A percentile compares a stretch with the other conserved stretches of the same genome.
These are phyloP conservation scores for Daedaleopsis nitida DNA, from an alignment of 768 basidiomycete genomes.

Conservation along the genomic window DNA sequence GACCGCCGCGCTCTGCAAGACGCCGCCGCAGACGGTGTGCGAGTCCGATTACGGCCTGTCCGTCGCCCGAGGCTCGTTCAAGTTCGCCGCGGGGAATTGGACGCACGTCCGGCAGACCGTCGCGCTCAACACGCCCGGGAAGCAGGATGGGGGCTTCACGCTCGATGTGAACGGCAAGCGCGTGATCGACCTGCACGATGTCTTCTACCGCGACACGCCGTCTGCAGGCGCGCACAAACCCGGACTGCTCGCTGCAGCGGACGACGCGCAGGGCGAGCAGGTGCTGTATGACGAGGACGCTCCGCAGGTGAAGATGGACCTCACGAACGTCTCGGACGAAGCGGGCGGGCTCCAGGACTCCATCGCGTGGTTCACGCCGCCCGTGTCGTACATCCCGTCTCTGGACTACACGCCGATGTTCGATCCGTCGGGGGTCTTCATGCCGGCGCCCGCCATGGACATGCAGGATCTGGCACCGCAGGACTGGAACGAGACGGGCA, in stretches of 20 bases:
- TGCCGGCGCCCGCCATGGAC: neutral
- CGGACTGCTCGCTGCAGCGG: neutral
- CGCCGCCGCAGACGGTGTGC: slow-evolving; percentile 61
- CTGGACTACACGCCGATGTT: slow-evolving; percentile 6
- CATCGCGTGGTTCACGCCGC: slow-evolving; percentile 3
- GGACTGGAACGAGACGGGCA: neutral
- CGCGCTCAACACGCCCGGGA: slow-evolving; percentile 71
- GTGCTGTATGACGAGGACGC: neutral
- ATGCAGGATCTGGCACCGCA: neutral
- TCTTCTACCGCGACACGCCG: slow-evolving; percentile 58
- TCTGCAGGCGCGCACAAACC: slow-evolving; percentile 1
- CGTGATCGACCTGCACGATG: slow-evolving; percentile 55
- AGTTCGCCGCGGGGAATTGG: slow-evolving; percentile 64
- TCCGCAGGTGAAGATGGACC: neutral
- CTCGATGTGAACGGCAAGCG: slow-evolving; percentile 62
- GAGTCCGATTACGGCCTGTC: slow-evolving; percentile 71
- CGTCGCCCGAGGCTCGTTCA: slow-evolving; percentile 72
- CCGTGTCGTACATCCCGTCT: neutral
- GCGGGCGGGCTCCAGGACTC: neutral
- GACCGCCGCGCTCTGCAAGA: slow-evolving; percentile 55
- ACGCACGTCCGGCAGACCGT: slow-evolving; percentile 73
- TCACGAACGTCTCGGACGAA: slow-evolving; percentile 4
- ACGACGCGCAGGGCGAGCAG: neutral
- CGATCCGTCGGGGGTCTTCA: neutral
- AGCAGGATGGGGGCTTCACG: slow-evolving; percentile 63